Percentiles rank a stretch among this genome's conserved stretches.
These are phyloP conservation scores for Kwoniella pini DNA, from an alignment of 768 basidiomycete species.

Conservation along the genomic window DNA sequence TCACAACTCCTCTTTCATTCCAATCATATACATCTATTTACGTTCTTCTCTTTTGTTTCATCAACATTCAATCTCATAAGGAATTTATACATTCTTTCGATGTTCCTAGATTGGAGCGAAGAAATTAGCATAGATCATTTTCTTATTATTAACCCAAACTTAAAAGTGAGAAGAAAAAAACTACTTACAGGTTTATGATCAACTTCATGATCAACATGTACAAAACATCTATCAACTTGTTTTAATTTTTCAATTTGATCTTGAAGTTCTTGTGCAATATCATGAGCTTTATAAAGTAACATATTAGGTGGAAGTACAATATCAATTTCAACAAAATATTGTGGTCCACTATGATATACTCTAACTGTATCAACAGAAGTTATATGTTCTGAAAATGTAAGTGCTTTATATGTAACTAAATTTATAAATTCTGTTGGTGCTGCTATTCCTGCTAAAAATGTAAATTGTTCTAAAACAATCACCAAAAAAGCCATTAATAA, in stretches of 20 bases:
- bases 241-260: constrained; percentile 81
- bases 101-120: constrained; percentile 14
- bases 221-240: constrained; percentile 88
- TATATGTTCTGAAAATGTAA: constrained; percentile 84
- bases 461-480: constrained; percentile 74
- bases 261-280: constrained; percentile 54
- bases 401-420: constrained; percentile 84
- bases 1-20: too few species aligned
- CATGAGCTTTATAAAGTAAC: constrained; percentile 68
- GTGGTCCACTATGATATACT: constrained; percentile 70
- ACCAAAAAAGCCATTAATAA: not conserved
- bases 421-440: constrained; percentile 86
- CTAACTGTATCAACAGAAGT: constrained; percentile 85
- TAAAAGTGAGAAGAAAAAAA: not conserved
- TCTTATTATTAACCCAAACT: not conserved
- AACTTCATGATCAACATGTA: constrained; percentile 92
- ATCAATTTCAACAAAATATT: constrained; percentile 94
- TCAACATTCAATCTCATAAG: too few species aligned
- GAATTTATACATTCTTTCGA: constrained; percentile 19
- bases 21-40: too few species aligned
- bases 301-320: constrained; percentile 88
- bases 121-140: not conserved
- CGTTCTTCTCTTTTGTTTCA: too few species aligned
- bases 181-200: constrained; percentile 67
- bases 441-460: constrained; percentile 83